Evolutionary conservation across 2,329 filamentous ascomycete species (phyloP).

Genomic region (Xylariaceae sp.): DNA sequence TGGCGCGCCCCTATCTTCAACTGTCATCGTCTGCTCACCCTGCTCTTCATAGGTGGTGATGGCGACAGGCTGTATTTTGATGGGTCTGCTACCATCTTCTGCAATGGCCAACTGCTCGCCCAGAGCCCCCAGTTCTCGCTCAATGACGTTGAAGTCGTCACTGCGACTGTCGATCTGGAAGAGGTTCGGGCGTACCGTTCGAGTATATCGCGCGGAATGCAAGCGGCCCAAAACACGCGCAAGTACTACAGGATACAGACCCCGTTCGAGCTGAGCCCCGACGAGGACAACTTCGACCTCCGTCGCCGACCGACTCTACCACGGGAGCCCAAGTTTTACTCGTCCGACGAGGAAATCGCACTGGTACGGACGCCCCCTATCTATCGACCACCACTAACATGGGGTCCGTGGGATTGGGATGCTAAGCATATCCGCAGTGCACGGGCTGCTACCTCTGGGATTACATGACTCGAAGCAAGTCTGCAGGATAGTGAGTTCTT

Average conservation of each 20-base stretch:
- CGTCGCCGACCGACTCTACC: background rate
- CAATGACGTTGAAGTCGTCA: conserved; percentile 4
- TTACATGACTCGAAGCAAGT: background rate
- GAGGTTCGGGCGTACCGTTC: conserved; percentile 1
- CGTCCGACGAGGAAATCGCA: conserved; percentile 3
- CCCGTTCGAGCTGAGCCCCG: background rate
- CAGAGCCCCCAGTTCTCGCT: conserved; percentile 8
- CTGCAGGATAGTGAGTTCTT: background rate
- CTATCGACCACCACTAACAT: no score
- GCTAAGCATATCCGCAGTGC: background rate
- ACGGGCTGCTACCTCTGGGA: conserved; percentile 4
- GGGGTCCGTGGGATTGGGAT: no score
- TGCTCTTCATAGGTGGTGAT: background rate
- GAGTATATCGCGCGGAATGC: background rate
- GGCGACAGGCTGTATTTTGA: conserved; percentile 2
- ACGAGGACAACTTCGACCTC: background rate
- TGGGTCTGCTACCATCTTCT: conserved; percentile 6
- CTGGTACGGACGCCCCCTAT: background rate
- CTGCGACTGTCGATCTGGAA: conserved; percentile 6
- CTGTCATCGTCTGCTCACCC: background rate
- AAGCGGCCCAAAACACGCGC: conserved; percentile 1
- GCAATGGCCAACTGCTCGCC: conserved; percentile 3
- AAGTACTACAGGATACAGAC: background rate
- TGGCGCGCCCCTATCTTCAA: background rate
- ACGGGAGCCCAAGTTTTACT: background rate